Conservation (phyloP, 345 rosid species). For the Theobroma cacao region DNA sequence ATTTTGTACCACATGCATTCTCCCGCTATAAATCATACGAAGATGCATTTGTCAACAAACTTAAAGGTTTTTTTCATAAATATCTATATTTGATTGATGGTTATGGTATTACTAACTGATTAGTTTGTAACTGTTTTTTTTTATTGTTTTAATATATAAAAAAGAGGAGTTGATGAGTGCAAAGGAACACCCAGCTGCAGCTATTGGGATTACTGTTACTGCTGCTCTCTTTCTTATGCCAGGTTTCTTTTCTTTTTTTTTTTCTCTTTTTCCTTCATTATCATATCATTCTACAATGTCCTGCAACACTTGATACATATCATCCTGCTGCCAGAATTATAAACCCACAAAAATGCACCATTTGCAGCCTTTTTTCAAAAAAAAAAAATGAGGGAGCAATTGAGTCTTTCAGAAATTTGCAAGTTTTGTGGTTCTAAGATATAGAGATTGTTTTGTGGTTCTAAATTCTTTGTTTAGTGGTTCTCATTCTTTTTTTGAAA, state of each 20-base stretch:
- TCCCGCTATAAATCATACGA: conserved; percentile 38
- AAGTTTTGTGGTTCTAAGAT: neutral
- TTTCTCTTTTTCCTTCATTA: neutral
- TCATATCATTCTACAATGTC: neutral
- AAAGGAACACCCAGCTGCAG: conserved; percentile 69
- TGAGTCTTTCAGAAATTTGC: neutral
- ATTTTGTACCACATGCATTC: conserved; percentile 39
- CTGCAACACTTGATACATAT: neutral
- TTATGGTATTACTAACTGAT: neutral
- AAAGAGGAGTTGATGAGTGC: conserved; percentile 61
- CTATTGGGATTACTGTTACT: conserved; percentile 60
- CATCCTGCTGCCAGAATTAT: neutral
- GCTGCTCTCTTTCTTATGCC: conserved; percentile 68
- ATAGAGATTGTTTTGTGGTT: neutral
- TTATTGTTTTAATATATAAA: neutral
- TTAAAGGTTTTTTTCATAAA: conserved; percentile 34
- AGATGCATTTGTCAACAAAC: conserved; percentile 45
- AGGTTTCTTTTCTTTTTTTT: conserved; percentile 31
- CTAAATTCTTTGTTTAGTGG: neutral
- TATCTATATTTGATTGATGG: neutral
- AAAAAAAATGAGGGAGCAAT: neutral
- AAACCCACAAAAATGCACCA: neutral
- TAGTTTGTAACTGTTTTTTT: neutral
- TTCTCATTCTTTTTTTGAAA: neutral
- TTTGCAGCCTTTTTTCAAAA: neutral